These are phyloP conservation scores for Tripterygium wilfordii DNA, from an alignment of 177 flowering plant species.

Conservation along the genomic window DNA sequence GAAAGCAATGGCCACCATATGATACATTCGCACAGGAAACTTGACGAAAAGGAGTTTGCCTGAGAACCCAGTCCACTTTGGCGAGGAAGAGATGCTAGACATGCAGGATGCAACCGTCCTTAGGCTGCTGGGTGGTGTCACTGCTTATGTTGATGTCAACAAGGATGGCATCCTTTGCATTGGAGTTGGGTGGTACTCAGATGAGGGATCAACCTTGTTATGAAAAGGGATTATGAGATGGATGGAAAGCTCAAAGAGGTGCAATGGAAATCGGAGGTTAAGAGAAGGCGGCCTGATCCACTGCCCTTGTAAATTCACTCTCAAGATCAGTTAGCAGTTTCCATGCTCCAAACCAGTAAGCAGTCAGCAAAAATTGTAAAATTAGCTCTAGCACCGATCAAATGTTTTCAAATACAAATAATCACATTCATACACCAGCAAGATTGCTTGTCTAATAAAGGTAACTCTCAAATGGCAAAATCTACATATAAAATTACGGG, in stretches of 20 bases:
- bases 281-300: conserved; percentile 87
- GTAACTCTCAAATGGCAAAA: not conserved
- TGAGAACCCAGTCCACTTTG: conserved; percentile 56
- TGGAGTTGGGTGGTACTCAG: conserved; percentile 95
- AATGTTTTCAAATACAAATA: no score
- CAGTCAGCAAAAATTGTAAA: no score
- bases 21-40: conserved; percentile 86
- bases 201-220: conserved; percentile 93
- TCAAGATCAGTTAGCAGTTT: not conserved
- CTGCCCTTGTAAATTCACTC: not conserved
- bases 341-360: not conserved
- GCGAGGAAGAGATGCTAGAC: conserved; percentile 85
- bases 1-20: conserved; percentile 42
- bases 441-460: no score
- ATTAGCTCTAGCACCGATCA: no score
- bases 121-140: conserved; percentile 94
- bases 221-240: conserved; percentile 89
- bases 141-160: conserved; percentile 72
- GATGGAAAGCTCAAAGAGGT: conserved; percentile 94
- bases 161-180: conserved; percentile 82
- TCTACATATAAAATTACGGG: not conserved
- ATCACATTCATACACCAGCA: no score
- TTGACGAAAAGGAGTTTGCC: conserved; percentile 80
- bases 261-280: conserved; percentile 76
- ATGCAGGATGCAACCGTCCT: conserved; percentile 77